Conservation (phyloP, 148 eudicot species). For the Rheum nobile region DNA sequence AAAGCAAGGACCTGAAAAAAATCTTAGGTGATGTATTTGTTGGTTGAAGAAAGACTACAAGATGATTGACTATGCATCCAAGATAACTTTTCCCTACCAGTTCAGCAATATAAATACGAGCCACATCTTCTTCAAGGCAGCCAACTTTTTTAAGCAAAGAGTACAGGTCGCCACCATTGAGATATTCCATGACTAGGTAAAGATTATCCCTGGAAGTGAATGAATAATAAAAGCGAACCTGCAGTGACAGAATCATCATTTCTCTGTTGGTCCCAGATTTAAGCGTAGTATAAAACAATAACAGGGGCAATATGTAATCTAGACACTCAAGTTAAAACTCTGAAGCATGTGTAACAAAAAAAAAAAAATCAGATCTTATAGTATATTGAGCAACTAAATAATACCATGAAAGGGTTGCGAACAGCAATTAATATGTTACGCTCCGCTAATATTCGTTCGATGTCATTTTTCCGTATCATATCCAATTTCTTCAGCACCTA, state of each 20-base stretch:
- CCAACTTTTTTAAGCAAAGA: constrained; percentile 84
- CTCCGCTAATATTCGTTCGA: constrained; percentile 97
- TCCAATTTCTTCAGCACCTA: constrained; percentile 96
- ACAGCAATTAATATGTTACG: constrained; percentile 85
- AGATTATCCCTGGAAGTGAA: constrained; percentile 98
- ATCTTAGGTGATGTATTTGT: constrained; percentile 2
- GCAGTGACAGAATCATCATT: constrained; percentile 22
- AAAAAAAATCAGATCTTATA: background rate
- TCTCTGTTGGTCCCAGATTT: background rate
- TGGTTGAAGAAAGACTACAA: background rate
- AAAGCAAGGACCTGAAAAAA: constrained; percentile 82
- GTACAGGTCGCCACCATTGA: constrained; percentile 97
- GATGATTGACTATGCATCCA: background rate
- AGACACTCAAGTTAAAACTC: background rate
- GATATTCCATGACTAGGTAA: constrained; percentile 95
- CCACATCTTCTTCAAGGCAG: constrained; percentile 97
- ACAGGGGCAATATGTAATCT: background rate
- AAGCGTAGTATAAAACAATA: background rate
- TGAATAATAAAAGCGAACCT: constrained; percentile 98
- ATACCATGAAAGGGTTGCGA: constrained; percentile 95
- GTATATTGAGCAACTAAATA: background rate
- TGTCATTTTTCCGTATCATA: constrained; percentile 95
- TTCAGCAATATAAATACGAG: constrained; percentile 93
- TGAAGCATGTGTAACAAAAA: background rate
- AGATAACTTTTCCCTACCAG: constrained; percentile 43